Conservation (phyloP, 371 early-diverging fungal genomes). For the Lichtheimia hyalospora region DNA sequence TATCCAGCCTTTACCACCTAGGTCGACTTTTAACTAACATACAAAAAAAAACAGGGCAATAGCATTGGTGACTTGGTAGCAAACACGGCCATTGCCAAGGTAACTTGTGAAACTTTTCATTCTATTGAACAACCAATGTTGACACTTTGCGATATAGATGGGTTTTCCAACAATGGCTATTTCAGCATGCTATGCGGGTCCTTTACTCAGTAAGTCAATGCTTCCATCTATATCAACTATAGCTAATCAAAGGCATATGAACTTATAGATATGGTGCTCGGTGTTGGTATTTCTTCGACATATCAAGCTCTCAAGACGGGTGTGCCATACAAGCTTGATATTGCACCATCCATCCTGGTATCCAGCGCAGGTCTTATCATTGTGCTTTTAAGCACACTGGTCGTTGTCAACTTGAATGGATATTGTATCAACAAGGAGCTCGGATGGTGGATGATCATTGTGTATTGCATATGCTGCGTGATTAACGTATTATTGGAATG, state of each 20-base stretch:
- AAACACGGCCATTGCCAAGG: slow-evolving; percentile 80
- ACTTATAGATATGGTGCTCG: slow-evolving; percentile 65
- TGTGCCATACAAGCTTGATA: slow-evolving; percentile 39
- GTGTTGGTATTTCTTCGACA: slow-evolving; percentile 73
- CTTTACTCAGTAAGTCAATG: slow-evolving; percentile 19
- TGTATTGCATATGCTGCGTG: slow-evolving; percentile 51
- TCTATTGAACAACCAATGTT: too few relatives aligned
- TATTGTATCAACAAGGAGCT: slow-evolving; percentile 47
- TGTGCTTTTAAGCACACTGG: slow-evolving; percentile 49
- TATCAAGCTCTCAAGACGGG: slow-evolving; percentile 52
- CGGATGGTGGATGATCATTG: slow-evolving; percentile 56
- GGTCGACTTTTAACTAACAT: not conserved
- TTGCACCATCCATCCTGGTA: slow-evolving; percentile 58
- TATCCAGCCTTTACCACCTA: not conserved
- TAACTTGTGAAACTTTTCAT: not conserved
- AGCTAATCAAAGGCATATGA: not conserved
- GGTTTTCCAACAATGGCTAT: slow-evolving; percentile 86
- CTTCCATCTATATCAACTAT: not conserved
- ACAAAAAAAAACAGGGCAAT: slow-evolving; percentile 56
- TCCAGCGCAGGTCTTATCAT: slow-evolving; percentile 52
- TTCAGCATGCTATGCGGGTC: slow-evolving; percentile 84
- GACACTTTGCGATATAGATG: slow-evolving; percentile 37
- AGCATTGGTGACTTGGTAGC: slow-evolving; percentile 84
- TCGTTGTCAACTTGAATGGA: slow-evolving; percentile 51
- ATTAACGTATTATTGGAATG: slow-evolving; percentile 53